Evolutionary conservation across 108 stramenopile genomes (phyloP), one percentile per base, ranked within the genome.

Genomic region (Mayamaea pseudoterrestris): DNA sequence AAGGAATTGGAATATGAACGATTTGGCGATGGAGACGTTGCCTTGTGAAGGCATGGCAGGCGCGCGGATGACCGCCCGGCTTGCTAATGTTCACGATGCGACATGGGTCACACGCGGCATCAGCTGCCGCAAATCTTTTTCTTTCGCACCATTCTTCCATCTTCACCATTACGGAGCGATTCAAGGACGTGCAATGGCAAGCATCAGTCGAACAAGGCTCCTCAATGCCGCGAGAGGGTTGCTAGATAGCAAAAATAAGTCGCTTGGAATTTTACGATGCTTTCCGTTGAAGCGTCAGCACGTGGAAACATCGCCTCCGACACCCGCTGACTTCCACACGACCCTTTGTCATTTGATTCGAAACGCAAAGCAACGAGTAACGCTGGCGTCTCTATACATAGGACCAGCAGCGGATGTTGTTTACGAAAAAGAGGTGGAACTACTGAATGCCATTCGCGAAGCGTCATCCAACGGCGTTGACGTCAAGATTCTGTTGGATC

Each of bases 311-410:
- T 18, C 37, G 5, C 27, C 51, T 6, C 47, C 50, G 5, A 65
- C 77, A 5, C 84, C 84, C 3, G 24, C 43, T 9, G 80, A 81
- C 44, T 86, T 86, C 58, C 84, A 86, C 50, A 24, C 60, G 7
- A 47, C 55, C 30, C 59, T 86, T 2, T 79, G 74, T 41, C 20
- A 66, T 17, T 59, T 52, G 45, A 86, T 86, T 40, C 63, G 66
- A 8, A 41, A 57, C 34, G 80, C 89, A 6, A 48, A 60, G 58
- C 44, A 64, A 20, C 78, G 89, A 12, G 76, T 90, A 9, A 29
- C 57, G 8, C 40, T 90, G 44, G 80, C 80, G 23, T 82, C 89
- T 8, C 68, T 90, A 2, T 90, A 90, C 50, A 55, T 85, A 29
- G 89, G 89, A 1, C 73, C 83, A 17, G 88, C 61, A 20, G 79